Percentiles rank a stretch among this genome's conserved stretches.
These are phyloP conservation scores for Mycena capillaripes DNA, from an alignment of 768 basidiomycete species.

Conservation along the genomic window DNA sequence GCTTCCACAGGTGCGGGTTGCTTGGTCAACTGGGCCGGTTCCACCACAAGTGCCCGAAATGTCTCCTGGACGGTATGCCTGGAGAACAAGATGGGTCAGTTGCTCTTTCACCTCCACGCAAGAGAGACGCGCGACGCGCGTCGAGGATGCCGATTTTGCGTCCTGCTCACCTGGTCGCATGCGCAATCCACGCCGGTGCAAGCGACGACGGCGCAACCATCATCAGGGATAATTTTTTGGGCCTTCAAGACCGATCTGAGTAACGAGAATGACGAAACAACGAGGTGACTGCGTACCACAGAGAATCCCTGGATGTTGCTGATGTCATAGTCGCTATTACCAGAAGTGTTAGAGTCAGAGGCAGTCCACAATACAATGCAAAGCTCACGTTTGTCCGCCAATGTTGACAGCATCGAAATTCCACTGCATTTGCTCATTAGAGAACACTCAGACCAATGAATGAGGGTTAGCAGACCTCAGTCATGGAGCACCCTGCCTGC, in stretches of 20 bases:
- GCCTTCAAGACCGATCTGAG: not conserved
- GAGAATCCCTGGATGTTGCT: slow-evolving; percentile 20
- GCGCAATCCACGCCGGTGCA: not conserved
- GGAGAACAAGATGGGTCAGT: no score
- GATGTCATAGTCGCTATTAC: slow-evolving; percentile 8
- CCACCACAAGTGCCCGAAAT: slow-evolving; percentile 17
- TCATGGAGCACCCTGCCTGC: slow-evolving; percentile 20
- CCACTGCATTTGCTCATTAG: not conserved
- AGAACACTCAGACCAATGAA: not conserved
- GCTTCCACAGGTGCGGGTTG: not conserved
- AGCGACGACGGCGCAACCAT: not conserved
- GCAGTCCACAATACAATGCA: no score
- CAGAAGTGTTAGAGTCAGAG: not conserved
- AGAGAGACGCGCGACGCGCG: no score
- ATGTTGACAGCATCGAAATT: slow-evolving; percentile 8
- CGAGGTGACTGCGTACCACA: not conserved
- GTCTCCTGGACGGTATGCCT: slow-evolving; percentile 17
- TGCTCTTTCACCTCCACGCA: no score
- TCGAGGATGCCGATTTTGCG: no score
- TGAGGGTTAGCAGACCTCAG: not conserved
- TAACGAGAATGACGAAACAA: no score
- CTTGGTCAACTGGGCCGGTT: slow-evolving; percentile 19
- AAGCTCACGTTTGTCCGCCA: slow-evolving; percentile 2
- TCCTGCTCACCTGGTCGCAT: not conserved
- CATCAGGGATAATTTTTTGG: slow-evolving; percentile 1